A percentile compares a stretch with the other conserved stretches of the same genome.
Evolutionary conservation across 345 rosid species (phyloP).

Genomic region (Sonneratia caseolaris): DNA sequence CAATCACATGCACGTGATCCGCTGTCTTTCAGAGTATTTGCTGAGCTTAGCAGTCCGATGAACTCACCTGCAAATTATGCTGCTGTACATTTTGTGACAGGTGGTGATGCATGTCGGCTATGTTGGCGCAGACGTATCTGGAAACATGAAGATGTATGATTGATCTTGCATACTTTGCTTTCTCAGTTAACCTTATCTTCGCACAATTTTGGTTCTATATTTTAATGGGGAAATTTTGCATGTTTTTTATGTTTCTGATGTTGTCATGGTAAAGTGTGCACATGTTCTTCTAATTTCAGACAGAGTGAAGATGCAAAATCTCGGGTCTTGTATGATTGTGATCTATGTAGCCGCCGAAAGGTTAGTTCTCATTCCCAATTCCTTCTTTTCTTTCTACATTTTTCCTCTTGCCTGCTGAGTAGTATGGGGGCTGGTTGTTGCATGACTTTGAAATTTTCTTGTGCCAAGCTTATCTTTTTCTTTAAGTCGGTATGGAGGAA

Average conservation of each 20-base stretch:
- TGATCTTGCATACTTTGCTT: background rate
- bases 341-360: constrained; percentile 25
- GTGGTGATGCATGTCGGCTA: constrained; percentile 23
- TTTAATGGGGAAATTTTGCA: background rate
- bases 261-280: constrained; percentile 4
- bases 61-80: background rate
- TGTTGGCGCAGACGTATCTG: constrained; percentile 29
- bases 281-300: constrained; percentile 19
- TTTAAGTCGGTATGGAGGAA: background rate
- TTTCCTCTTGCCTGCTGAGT: background rate
- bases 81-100: constrained; percentile 17
- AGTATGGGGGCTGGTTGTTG: background rate
- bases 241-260: background rate
- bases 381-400: background rate
- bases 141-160: constrained; percentile 33
- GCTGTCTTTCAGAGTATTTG: background rate
- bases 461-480: background rate
- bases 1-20: background rate
- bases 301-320: constrained; percentile 29
- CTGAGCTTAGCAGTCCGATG: background rate
- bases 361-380: constrained; percentile 18
- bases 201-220: background rate
- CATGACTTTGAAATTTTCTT: background rate
- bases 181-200: background rate
- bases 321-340: constrained; percentile 26